phyloP scores from a whole-genome alignment of 352 stramenopile species.

The Globisporangium solare region DNA sequence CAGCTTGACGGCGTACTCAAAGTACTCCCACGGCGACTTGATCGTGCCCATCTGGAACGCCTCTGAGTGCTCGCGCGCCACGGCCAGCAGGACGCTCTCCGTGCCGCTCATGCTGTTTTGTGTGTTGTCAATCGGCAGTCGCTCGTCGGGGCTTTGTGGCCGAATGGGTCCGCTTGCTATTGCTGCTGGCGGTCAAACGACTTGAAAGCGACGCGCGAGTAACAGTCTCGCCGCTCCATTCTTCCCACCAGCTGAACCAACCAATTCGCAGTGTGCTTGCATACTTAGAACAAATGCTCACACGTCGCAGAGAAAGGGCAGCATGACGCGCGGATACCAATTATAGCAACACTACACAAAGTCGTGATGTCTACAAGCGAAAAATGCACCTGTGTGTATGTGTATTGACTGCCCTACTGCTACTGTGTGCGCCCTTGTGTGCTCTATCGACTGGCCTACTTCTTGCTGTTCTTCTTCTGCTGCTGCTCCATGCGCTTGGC shows the following conservation, averaged over 20 bases:
- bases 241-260: conserved; percentile 6
- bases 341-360: background rate
- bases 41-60: conserved; percentile 45
- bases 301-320: conserved; percentile 7
- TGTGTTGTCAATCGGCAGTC: too few species aligned
- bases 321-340: conserved; percentile 4
- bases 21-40: conserved; percentile 78
- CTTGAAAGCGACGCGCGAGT: background rate
- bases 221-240: background rate
- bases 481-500: conserved; percentile 60
- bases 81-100: conserved; percentile 48
- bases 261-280: conserved; percentile 1
- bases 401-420: too few species aligned
- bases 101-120: conserved; percentile 28
- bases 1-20: conserved; percentile 81
- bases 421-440: too few species aligned
- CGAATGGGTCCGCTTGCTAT: background rate
- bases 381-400: too few species aligned
- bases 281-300: background rate
- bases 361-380: too few species aligned
- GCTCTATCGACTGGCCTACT: background rate
- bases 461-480: conserved; percentile 23
- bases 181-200: conserved; percentile 5
- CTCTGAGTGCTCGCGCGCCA: conserved; percentile 51
- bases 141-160: too few species aligned